Conservation (phyloP, 2,329 filamentous ascomycete genomes). For the Colletotrichum sp. region DNA sequence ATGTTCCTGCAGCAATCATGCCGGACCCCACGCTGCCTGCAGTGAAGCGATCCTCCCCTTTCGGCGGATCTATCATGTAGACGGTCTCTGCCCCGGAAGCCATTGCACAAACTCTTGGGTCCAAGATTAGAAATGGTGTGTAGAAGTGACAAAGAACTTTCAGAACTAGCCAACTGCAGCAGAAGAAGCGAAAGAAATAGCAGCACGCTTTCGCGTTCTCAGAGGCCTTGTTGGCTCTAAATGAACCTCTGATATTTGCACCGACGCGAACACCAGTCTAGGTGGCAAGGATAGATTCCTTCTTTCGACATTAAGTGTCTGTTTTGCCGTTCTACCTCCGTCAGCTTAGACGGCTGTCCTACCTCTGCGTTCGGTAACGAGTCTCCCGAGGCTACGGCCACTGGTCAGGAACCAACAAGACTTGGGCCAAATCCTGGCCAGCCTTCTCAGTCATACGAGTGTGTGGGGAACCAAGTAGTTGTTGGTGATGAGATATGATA, state of each 20-base stretch:
- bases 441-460: background rate
- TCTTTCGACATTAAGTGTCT: background rate
- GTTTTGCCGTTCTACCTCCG: background rate
- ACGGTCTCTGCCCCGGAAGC: background rate
- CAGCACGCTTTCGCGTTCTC: rapidly evolving
- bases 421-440: background rate
- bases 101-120: background rate
- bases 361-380: background rate
- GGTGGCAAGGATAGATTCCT: background rate
- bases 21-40: background rate
- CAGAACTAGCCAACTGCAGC: rapidly evolving
- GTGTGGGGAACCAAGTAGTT: background rate
- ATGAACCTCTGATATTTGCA: background rate
- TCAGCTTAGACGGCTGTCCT: rapidly evolving
- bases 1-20: background rate
- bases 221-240: background rate
- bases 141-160: background rate
- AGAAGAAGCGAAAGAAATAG: rapidly evolving
- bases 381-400: background rate
- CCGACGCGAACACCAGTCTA: background rate
- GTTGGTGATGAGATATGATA: background rate
- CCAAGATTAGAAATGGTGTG: background rate
- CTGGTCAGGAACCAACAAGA: background rate
- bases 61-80: background rate
- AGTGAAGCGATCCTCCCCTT: background rate